Evolutionary conservation across 805 yeast species (phyloP).

Genomic region (Candida coleopterorum): DNA sequence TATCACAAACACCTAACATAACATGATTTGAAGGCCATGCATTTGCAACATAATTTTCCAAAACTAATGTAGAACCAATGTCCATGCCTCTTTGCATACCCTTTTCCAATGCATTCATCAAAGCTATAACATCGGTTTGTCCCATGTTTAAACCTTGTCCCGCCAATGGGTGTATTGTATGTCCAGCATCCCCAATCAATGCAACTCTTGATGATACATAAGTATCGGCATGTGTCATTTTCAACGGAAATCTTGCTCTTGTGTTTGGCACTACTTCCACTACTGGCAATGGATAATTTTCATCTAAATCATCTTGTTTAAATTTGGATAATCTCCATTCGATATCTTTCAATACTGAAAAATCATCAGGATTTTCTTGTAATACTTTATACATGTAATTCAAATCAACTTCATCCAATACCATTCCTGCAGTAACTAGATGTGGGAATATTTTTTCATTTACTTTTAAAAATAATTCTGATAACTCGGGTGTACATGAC

Average conservation of each 20-base stretch:
- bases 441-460: constrained; percentile 60
- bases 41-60: constrained; percentile 85
- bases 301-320: constrained; percentile 46
- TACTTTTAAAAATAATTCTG: constrained; percentile 55
- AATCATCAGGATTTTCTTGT: constrained; percentile 35
- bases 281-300: constrained; percentile 63
- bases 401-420: constrained; percentile 74
- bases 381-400: constrained; percentile 53
- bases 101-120: constrained; percentile 62
- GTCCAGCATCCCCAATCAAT: constrained; percentile 97
- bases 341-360: constrained; percentile 59
- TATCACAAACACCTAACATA: constrained; percentile 84
- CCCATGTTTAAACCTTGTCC: constrained; percentile 99
- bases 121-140: constrained; percentile 78
- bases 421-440: constrained; percentile 80
- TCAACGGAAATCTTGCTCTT: constrained; percentile 85
- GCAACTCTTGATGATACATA: constrained; percentile 84
- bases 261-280: constrained; percentile 54
- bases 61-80: constrained; percentile 72
- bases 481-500: constrained; percentile 77
- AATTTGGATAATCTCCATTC: constrained; percentile 57
- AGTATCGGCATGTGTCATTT: constrained; percentile 84
- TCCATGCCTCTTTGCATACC: constrained; percentile 81
- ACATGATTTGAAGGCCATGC: constrained; percentile 77
- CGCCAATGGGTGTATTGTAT: constrained; percentile 93